Conservation (phyloP, 2,329 filamentous ascomycete species). For the Ophiocordyceps unilateralis region DNA sequence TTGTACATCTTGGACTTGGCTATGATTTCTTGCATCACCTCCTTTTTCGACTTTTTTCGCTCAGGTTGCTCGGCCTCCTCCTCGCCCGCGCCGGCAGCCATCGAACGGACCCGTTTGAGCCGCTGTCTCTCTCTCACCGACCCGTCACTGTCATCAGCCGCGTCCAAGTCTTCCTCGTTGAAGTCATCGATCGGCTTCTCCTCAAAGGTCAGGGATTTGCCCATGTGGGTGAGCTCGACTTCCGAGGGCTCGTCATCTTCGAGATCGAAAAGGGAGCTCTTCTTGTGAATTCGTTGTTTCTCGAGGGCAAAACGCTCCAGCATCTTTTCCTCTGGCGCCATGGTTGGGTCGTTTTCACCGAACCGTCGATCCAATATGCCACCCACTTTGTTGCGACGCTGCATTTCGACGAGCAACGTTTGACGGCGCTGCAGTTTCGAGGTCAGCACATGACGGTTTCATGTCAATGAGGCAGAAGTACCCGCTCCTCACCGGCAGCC, state of each 20-base stretch:
- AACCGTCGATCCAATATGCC: constrained; percentile 87
- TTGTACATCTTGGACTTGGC: constrained; percentile 94
- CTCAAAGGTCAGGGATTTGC: constrained; percentile 53
- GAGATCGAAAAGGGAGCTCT: constrained; percentile 70
- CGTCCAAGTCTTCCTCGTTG: constrained; percentile 53
- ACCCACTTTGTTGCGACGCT: constrained; percentile 75
- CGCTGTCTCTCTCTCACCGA: constrained; percentile 35
- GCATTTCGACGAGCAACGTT: constrained; percentile 79
- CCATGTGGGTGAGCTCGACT: constrained; percentile 60
- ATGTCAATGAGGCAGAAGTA: constrained; percentile 18
- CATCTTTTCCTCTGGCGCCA: constrained; percentile 87
- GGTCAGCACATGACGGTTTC: constrained; percentile 4
- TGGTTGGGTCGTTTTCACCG: constrained; percentile 84
- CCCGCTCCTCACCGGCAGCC: constrained; percentile 70
- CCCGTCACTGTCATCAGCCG: constrained; percentile 39
- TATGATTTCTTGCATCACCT: constrained; percentile 96
- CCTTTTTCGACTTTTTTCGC: constrained; percentile 84
- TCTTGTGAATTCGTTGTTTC: constrained; percentile 64
- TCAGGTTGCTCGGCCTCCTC: constrained; percentile 46
- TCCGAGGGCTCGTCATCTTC: constrained; percentile 51
- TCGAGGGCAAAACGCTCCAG: constrained; percentile 80
- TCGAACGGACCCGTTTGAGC: constrained; percentile 36
- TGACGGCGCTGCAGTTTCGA: constrained; percentile 41
- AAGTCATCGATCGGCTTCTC: constrained; percentile 52
- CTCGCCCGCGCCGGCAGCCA: constrained; percentile 25